Evolutionary conservation across 73 alveolate species (phyloP).

Genomic region (Paraurostyla sp.): DNA sequence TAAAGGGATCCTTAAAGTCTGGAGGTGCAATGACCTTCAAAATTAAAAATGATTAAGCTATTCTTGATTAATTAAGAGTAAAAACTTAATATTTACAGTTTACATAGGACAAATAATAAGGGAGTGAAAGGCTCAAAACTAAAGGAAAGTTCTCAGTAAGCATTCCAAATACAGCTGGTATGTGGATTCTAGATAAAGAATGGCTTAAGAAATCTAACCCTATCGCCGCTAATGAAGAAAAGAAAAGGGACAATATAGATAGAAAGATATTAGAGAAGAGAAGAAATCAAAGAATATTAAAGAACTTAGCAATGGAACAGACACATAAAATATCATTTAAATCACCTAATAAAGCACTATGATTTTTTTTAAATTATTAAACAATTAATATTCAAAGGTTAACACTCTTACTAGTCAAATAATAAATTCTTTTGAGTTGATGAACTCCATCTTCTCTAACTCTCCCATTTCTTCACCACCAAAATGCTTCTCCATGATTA

Average conservation of each 20-base stretch:
- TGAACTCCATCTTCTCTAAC: not conserved
- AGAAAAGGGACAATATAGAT: slow-evolving; percentile 42
- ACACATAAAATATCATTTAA: not conserved
- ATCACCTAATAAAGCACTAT: not conserved
- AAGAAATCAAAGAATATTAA: slow-evolving; percentile 60
- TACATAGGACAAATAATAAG: not conserved
- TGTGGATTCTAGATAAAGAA: slow-evolving; percentile 25
- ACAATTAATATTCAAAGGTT: not conserved
- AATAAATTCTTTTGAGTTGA: not conserved
- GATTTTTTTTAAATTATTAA: no score
- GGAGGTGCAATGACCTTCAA: slow-evolving; percentile 9
- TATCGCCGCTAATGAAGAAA: slow-evolving; percentile 11
- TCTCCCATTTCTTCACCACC: slow-evolving; percentile 4
- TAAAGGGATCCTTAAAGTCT: not conserved
- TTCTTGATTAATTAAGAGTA: slow-evolving; percentile 9
- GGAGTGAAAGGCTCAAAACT: slow-evolving; percentile 1
- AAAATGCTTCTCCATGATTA: slow-evolving; percentile 19
- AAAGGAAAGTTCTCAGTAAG: slow-evolving; percentile 46
- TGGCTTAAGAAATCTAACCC: slow-evolving; percentile 52
- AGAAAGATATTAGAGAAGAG: slow-evolving; percentile 55
- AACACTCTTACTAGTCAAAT: not conserved
- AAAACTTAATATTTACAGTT: no score
- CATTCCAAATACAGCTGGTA: not conserved
- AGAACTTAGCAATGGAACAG: slow-evolving; percentile 67
- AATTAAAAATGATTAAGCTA: slow-evolving; percentile 10